Evolutionary conservation across 1,139 yeast species (phyloP).

Genomic region (Sugiyamaella paludigena): DNA sequence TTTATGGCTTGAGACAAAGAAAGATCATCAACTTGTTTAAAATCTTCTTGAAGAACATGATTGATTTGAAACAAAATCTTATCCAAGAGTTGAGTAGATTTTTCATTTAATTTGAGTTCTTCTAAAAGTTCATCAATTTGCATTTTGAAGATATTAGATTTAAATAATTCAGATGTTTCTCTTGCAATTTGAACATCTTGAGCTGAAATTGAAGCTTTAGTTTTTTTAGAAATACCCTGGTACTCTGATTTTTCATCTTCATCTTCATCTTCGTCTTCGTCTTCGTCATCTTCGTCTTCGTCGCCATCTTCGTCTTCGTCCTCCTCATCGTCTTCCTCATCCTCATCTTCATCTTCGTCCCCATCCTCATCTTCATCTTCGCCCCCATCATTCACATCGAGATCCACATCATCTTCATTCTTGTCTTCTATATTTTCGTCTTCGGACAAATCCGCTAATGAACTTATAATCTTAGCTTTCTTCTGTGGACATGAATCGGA

Average conservation of each 20-base stretch:
- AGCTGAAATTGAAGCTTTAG: slow-evolving; percentile 48
- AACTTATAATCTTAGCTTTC: slow-evolving; percentile 7
- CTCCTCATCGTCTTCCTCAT: slow-evolving; percentile 13
- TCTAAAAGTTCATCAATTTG: slow-evolving; percentile 87
- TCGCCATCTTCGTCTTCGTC: slow-evolving; percentile 21
- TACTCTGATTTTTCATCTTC: slow-evolving; percentile 12
- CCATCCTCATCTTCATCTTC: slow-evolving; percentile 10
- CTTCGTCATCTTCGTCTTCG: slow-evolving; percentile 17
- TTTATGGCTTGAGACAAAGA: slow-evolving; percentile 51
- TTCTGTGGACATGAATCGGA: slow-evolving; percentile 4
- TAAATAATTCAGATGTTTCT: slow-evolving; percentile 90
- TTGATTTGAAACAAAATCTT: slow-evolving; percentile 75
- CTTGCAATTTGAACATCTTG: slow-evolving; percentile 89
- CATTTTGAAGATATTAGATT: slow-evolving; percentile 88
- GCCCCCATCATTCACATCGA: slow-evolving; percentile 5
- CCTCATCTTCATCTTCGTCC: slow-evolving; percentile 3
- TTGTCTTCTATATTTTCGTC: neutral
- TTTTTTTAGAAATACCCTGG: neutral
- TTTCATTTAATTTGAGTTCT: slow-evolving; percentile 72
- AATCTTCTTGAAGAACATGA: slow-evolving; percentile 62
- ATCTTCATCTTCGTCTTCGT: slow-evolving; percentile 18
- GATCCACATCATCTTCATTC: neutral
- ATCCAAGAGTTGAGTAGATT: slow-evolving; percentile 64
- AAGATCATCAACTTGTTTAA: slow-evolving; percentile 52
- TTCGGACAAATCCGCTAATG: slow-evolving; percentile 12